Base-by-base conservation (phyloP, 306 rosid genomes). In the Trichosanthes truncata region DNA sequence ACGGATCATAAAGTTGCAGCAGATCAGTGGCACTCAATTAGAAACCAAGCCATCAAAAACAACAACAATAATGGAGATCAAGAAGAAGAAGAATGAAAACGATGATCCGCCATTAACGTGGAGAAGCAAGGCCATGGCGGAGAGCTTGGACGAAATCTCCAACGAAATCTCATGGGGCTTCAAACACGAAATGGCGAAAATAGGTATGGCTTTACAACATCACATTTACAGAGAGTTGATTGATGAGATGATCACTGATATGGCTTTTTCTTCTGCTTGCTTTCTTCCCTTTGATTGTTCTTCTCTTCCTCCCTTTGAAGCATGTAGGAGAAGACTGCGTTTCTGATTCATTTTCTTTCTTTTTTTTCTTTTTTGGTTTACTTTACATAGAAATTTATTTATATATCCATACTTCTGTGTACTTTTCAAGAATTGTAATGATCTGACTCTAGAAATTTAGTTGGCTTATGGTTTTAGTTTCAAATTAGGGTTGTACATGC, bases 151-250 rank as follows among this genome's bases (percentile, higher is more conserved):
- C 14, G 89, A 92, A 81, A 94, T 89, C 82, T 87, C 90, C 1
- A 81, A 84, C 73, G 90, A 92, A 80, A 87, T 94, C 78, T 87
- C 87, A 31, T 92, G 96, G 97, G 97, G 96, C 63, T 87, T 89
- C 87, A 83, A 79, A 59, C 51, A 94, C 79, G 95, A 92, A 76
- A 60, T 87, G 75, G 96, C 94, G 78, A 91, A 90, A 89, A 92
- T 94, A 80, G 92, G 93, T 17, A 55, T 92, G 80, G 91, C 92
- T 86, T 85, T 94, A 78, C 98, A 94, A 38, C 94, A 94, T 78
- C 84, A 76, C 35, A 90, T 94, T 13, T 92, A 79, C 92, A 89
- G 84, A 79, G 96, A 89, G 81, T 87, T 94, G 87, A 84, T 92
- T 66, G 89, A 89, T 56, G 98, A 94, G 61, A 80, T 86, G 53